phyloP scores from a whole-genome alignment of 805 yeast species.

The Spathaspora arborariae region DNA sequence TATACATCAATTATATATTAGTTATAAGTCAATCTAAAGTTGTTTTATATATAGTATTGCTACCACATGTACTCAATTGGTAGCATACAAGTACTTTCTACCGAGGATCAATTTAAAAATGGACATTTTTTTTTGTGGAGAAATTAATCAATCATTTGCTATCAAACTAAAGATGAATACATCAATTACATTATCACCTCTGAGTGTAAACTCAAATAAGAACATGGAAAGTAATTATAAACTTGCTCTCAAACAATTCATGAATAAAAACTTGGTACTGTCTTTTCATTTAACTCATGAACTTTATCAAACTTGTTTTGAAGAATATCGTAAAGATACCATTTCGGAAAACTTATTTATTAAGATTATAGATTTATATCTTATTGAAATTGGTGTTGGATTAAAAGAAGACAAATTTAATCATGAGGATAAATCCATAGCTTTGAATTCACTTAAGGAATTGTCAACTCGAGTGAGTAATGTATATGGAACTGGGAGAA shows the following conservation, averaged over 20 bases:
- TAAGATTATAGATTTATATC: slow-evolving; percentile 32
- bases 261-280: slow-evolving; percentile 32
- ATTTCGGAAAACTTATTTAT: slow-evolving; percentile 26
- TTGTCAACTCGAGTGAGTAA: slow-evolving; percentile 1
- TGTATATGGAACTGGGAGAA: slow-evolving; percentile 4
- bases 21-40: too few relatives aligned
- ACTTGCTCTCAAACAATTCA: slow-evolving; percentile 35
- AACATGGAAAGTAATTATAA: slow-evolving; percentile 20
- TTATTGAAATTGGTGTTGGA: slow-evolving; percentile 30
- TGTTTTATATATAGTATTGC: too few relatives aligned
- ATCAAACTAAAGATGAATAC: slow-evolving; percentile 1
- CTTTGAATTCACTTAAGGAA: slow-evolving; percentile 7
- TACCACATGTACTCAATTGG: not conserved
- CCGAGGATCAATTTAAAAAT: not conserved
- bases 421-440: not conserved
- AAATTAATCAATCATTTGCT: not conserved
- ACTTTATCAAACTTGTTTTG: slow-evolving; percentile 18
- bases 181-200: slow-evolving; percentile 2
- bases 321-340: slow-evolving; percentile 19
- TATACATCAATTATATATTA: too few relatives aligned
- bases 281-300: slow-evolving; percentile 25
- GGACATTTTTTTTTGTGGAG: slow-evolving; percentile 1
- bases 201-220: not conserved
- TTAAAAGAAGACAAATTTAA: slow-evolving; percentile 4
- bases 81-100: not conserved